These are phyloP conservation scores for Zancudomyces culisetae DNA, from an alignment of 371 early-diverging fungal genomes.

Conservation along the genomic window DNA sequence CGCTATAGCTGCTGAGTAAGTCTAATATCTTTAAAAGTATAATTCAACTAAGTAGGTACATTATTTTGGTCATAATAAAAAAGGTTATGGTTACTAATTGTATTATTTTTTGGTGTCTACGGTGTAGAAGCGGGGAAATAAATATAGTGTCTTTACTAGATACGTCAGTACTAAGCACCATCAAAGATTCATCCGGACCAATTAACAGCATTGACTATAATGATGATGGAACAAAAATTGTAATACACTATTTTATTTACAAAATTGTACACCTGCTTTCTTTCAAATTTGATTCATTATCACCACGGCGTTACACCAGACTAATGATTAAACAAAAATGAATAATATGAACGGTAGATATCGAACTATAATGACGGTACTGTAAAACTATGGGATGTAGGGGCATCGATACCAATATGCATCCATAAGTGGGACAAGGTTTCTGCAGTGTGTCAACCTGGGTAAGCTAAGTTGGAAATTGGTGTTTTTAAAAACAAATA, in stretches of 20 bases:
- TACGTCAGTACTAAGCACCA: background rate
- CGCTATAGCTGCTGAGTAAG: slow-evolving; percentile 19
- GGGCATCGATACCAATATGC: slow-evolving; percentile 8
- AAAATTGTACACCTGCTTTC: too few species aligned
- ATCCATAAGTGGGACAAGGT: slow-evolving; percentile 6
- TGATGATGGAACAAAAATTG: slow-evolving; percentile 6
- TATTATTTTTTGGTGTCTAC: background rate
- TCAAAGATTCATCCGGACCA: background rate
- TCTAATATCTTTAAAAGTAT: too few species aligned
- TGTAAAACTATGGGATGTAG: slow-evolving; percentile 20
- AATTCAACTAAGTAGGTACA: too few species aligned
- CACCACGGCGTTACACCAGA: too few species aligned
- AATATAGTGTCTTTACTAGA: background rate
- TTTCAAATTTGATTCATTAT: too few species aligned
- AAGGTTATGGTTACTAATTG: too few species aligned
- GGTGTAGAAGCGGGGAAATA: slow-evolving; percentile 5
- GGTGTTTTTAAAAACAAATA: background rate
- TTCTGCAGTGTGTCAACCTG: slow-evolving; percentile 14
- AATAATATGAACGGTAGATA: too few species aligned
- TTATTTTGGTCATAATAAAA: too few species aligned
- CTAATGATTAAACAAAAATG: too few species aligned
- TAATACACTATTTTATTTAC: too few species aligned
- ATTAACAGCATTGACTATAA: background rate
- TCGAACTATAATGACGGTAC: slow-evolving; percentile 17
- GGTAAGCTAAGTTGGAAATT: background rate